A percentile compares a stretch with the other conserved stretches of the same genome.
phyloP scores from a whole-genome alignment of 2,329 filamentous ascomycete species.

The Bimuria novae-zelandiae region DNA sequence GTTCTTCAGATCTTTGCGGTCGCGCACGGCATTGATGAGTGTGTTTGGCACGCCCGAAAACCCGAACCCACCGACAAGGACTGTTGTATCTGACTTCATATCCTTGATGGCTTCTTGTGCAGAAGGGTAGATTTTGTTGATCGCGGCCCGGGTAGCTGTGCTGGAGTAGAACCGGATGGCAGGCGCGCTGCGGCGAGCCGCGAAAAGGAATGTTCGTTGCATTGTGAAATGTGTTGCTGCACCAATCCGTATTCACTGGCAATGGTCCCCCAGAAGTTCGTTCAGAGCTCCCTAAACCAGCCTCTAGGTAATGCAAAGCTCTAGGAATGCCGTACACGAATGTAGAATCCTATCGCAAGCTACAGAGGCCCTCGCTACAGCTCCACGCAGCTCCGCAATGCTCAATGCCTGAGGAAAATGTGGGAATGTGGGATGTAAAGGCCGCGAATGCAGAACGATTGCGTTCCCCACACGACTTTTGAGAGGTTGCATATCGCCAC shows the following conservation, averaged over 20 bases:
- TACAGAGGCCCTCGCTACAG: constrained; percentile 8
- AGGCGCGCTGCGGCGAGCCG: constrained; percentile 36
- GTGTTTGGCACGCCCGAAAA: constrained; percentile 47
- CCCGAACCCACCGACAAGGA: constrained; percentile 46
- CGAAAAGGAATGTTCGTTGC: constrained; percentile 42
- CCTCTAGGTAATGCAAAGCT: neutral
- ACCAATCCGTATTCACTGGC: neutral
- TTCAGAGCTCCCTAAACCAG: constrained; percentile 1
- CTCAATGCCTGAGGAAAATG: constrained; percentile 15
- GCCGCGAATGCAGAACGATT: constrained; percentile 30
- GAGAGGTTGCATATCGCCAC: constrained; percentile 27
- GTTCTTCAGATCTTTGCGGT: constrained; percentile 40
- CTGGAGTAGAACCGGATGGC: constrained; percentile 43
- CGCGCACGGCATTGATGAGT: constrained; percentile 46
- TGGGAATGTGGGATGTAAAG: constrained; percentile 19
- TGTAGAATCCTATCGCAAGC: constrained; percentile 3
- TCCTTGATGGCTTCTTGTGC: constrained; percentile 46
- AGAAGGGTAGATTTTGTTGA: constrained; percentile 48
- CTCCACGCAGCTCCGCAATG: constrained; percentile 20
- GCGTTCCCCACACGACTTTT: constrained; percentile 38
- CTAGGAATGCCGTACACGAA: neutral
- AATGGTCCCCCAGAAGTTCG: constrained; percentile 2
- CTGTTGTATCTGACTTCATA: constrained; percentile 43
- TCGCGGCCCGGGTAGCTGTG: constrained; percentile 36
- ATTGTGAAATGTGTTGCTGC: constrained; percentile 23